Evolutionary conservation across 805 yeast species (phyloP).

Genomic region (Priceomyces fermenticarens): DNA sequence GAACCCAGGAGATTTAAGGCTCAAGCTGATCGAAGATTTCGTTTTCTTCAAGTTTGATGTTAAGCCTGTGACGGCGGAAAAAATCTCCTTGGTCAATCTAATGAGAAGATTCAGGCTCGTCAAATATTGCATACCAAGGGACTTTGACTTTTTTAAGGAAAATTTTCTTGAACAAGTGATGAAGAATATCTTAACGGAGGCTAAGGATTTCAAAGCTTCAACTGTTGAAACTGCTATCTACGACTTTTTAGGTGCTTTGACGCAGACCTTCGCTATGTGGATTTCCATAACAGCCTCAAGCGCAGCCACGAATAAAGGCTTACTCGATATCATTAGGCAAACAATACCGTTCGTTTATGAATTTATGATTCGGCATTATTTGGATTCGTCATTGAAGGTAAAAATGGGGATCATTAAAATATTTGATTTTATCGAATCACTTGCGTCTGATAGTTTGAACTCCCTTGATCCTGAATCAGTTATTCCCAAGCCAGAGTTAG

Average conservation of each 20-base stretch:
- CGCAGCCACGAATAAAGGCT: too few species aligned
- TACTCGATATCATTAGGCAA: conserved; percentile 2
- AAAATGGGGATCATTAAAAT: conserved; percentile 11
- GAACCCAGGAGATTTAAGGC: conserved; percentile 9
- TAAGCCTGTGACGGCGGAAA: conserved; percentile 1
- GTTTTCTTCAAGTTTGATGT: conserved; percentile 6
- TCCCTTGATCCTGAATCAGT: conserved; percentile 15
- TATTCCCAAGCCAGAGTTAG: conserved; percentile 38
- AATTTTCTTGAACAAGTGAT: conserved; percentile 2
- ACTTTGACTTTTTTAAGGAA: conserved; percentile 1
- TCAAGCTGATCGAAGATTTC: conserved; percentile 18
- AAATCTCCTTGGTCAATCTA: conserved; percentile 1
- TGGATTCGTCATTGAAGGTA: conserved; percentile 4
- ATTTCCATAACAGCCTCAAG: background rate
- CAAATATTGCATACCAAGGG: conserved; percentile 4
- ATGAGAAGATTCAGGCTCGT: conserved; percentile 8
- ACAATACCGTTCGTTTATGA: conserved; percentile 8
- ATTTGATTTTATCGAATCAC: conserved; percentile 12
- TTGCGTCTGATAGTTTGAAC: conserved; percentile 8
- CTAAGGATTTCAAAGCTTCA: background rate
- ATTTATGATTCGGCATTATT: conserved; percentile 4
- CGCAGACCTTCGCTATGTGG: conserved; percentile 7
- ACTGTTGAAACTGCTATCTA: background rate
- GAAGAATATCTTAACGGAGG: background rate
- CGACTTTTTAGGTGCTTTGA: conserved; percentile 5